A percentile compares a stretch with the other conserved stretches of the same genome.
Evolutionary conservation across 2,329 filamentous ascomycete genomes (phyloP).

Genomic region (Diaporthe longicolla): DNA sequence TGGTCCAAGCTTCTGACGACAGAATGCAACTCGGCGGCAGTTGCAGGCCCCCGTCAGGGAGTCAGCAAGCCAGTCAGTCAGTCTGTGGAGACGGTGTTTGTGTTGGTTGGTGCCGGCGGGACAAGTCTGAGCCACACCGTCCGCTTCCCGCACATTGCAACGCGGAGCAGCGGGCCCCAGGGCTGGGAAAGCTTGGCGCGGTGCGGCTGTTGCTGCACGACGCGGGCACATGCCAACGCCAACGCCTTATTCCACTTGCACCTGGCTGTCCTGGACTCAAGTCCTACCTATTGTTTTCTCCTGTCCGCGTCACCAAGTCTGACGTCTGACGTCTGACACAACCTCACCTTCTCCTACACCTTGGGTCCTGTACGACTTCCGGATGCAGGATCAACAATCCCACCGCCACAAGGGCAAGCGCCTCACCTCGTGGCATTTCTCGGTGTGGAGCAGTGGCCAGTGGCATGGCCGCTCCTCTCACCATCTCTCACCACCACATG

Average conservation of each 20-base stretch:
- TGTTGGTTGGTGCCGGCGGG: not conserved
- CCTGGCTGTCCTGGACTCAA: too few relatives aligned
- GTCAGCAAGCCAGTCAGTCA: not conserved
- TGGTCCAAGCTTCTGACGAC: not conserved
- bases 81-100: not conserved
- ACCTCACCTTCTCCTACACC: conserved; percentile 11
- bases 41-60: not conserved
- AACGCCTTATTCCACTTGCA: conserved; percentile 23
- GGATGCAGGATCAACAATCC: not conserved
- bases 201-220: conserved; percentile 10
- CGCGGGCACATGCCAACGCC: not conserved
- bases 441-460: not conserved
- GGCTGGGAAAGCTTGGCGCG: not conserved
- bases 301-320: conserved; percentile 6
- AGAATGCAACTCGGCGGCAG: not conserved
- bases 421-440: not conserved
- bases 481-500: not conserved
- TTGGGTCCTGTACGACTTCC: not conserved
- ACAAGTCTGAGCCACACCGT: conserved; percentile 12
- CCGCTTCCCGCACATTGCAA: not conserved
- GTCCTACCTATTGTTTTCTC: not conserved
- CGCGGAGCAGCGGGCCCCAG: not conserved
- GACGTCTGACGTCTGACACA: not conserved
- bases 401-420: not conserved
- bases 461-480: not conserved